phyloP scores from a whole-genome alignment of 768 basidiomycete genomes.

The Ephemerocybe angulata region DNA sequence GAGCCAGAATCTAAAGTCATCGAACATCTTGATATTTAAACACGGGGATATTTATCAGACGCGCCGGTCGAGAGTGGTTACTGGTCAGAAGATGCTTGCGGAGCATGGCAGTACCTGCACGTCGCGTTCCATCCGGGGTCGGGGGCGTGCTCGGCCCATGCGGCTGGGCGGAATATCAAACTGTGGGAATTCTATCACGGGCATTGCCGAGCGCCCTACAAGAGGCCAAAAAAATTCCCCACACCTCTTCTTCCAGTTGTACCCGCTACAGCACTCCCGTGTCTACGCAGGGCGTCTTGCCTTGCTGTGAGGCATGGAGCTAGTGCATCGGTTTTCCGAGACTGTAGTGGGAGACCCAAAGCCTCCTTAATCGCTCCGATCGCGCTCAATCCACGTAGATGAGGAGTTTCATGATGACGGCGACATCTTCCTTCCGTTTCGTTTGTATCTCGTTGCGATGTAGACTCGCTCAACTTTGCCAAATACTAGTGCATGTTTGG shows the following conservation, averaged over 20 bases:
- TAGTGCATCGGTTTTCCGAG: conserved; percentile 32
- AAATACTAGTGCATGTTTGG: not conserved
- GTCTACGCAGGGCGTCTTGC: conserved; percentile 57
- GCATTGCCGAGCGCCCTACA: not conserved
- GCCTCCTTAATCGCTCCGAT: conserved; percentile 86
- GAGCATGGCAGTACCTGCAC: not conserved
- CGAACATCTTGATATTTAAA: conserved; percentile 7
- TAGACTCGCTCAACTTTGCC: not conserved
- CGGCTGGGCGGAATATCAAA: not conserved
- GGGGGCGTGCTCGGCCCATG: not conserved
- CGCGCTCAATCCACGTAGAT: conserved; percentile 58
- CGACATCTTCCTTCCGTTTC: conserved; percentile 39
- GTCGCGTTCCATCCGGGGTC: not conserved
- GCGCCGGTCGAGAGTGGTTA: not conserved
- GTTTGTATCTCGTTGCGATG: not conserved
- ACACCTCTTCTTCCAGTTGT: conserved; percentile 26
- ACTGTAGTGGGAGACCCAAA: conserved; percentile 45
- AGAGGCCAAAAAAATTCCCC: not conserved
- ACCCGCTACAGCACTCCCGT: conserved; percentile 44
- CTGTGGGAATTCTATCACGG: not conserved
- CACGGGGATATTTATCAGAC: conserved; percentile 2
- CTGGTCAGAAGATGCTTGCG: conserved; percentile 2
- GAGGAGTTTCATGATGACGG: conserved; percentile 86
- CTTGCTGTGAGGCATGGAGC: conserved; percentile 44
- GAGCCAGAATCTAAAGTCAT: conserved; percentile 15